Percentiles rank a stretch among this genome's conserved stretches.
Conservation (phyloP, 202 grass and related monocot species). For the Carex sylvatica region DNA sequence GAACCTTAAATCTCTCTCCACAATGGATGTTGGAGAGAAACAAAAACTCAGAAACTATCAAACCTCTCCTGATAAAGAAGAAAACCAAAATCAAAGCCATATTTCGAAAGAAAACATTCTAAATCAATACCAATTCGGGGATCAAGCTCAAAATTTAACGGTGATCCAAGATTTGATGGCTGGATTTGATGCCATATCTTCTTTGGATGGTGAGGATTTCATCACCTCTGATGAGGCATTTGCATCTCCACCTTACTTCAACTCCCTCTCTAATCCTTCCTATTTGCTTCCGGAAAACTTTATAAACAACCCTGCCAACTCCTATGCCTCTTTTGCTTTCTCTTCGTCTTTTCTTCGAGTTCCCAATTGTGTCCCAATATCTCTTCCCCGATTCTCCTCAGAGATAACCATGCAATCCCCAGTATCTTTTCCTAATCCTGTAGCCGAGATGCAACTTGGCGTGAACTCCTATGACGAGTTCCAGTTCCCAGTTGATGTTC, state of each 20-base stretch:
- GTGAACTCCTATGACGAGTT: slow-evolving; percentile 40
- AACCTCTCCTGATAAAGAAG: neutral
- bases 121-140: neutral
- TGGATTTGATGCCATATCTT: slow-evolving; percentile 16
- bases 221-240: slow-evolving; percentile 60
- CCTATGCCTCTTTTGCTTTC: slow-evolving; percentile 39
- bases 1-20: neutral
- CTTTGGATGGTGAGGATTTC: slow-evolving; percentile 51
- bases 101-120: neutral
- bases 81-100: slow-evolving; percentile 17
- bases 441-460: slow-evolving; percentile 25
- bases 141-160: neutral
- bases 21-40: slow-evolving; percentile 10
- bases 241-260: slow-evolving; percentile 55
- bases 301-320: slow-evolving; percentile 41
- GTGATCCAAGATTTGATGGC: slow-evolving; percentile 9
- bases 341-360: slow-evolving; percentile 48
- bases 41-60: neutral
- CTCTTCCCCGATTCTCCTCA: neutral
- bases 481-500: slow-evolving; percentile 42
- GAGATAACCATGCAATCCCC: neutral
- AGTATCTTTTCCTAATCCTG: neutral
- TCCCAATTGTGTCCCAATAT: neutral
- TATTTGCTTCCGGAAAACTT: slow-evolving; percentile 40
- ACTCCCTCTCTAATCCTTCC: slow-evolving; percentile 61